Base-by-base conservation (phyloP, 1,284 basidiomycete species). In the Binderoboletus segoi region DNA sequence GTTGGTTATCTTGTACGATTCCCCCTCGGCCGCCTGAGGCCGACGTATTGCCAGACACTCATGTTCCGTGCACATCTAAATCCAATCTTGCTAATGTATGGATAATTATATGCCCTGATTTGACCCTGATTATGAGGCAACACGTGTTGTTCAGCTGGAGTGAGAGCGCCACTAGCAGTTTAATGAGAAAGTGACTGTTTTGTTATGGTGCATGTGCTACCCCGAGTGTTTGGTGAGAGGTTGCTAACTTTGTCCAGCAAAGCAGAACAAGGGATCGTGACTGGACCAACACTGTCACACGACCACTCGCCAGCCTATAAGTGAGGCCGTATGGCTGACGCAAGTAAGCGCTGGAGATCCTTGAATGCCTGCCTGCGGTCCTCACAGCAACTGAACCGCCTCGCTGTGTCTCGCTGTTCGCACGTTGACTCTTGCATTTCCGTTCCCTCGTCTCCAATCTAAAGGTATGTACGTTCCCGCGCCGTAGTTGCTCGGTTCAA, bases 1-100 rank as follows among this genome's bases (percentile, higher is more conserved):
- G 3, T 70, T 84, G 78, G 67, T 79, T 20, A 51, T 85, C 16
- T 73, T 81, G 73, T 71, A 71, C 20, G 73, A 74, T 53, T 43
- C 71, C 35, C 26, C 63, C 21, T 33, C 58, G 8, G 21, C 55
- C 49, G 53, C 57, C 50, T 70, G 62, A 69, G 16, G 18, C n/a
- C 3, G 21, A 32, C 38, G 15, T 32, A 40, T 26, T 20, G 42
- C 35, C 32, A 30, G 32, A 42, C 20, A 28, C n/a, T 18, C 21
- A 10, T 40, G 28, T 18, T 26, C 33, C 4, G 2, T 38, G 53
- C 4, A 18, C n/a, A 32, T 53, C 12, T 21, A 13, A n/a, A 26
- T 13, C 40, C 42, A 38, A 42, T 56, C 32, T 46, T 45, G 54
- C 26, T 63, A 51, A 49, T 30, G 55, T 67, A 57, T 48, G 37